phyloP scores from a whole-genome alignment of 345 rosid genomes.

The Angophora floribunda region DNA sequence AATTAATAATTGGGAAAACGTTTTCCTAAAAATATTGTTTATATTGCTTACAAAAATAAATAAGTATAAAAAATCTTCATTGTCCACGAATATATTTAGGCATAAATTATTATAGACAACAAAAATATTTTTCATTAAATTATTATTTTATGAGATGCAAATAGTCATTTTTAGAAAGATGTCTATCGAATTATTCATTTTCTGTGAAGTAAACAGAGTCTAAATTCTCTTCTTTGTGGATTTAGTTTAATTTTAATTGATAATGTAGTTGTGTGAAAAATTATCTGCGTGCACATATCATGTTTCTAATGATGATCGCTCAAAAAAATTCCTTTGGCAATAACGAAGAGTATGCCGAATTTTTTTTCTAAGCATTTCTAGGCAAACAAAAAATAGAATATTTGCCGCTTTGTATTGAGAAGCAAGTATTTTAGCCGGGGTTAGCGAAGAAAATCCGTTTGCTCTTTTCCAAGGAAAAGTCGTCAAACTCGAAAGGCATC shows the following conservation, averaged over 20 bases:
- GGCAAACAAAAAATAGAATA: too few relatives aligned
- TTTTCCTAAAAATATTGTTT: too few relatives aligned
- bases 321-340: background rate
- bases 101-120: rapidly evolving
- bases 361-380: too few relatives aligned
- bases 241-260: background rate
- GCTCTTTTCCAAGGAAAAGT: background rate
- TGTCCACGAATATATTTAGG: background rate
- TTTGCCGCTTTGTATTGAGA: too few relatives aligned
- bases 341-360: background rate
- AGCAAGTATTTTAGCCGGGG: too few relatives aligned
- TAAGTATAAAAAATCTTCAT: background rate
- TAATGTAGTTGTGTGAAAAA: background rate
- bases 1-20: too few relatives aligned
- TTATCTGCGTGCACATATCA: background rate
- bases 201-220: background rate
- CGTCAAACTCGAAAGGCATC: background rate
- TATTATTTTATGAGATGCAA: background rate
- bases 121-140: background rate
- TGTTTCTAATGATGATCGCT: background rate
- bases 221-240: background rate
- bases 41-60: too few relatives aligned
- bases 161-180: background rate
- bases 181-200: background rate
- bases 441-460: background rate